These are phyloP conservation scores for Boletus insuetus DNA, from an alignment of 768 basidiomycete species.

Conservation along the genomic window DNA sequence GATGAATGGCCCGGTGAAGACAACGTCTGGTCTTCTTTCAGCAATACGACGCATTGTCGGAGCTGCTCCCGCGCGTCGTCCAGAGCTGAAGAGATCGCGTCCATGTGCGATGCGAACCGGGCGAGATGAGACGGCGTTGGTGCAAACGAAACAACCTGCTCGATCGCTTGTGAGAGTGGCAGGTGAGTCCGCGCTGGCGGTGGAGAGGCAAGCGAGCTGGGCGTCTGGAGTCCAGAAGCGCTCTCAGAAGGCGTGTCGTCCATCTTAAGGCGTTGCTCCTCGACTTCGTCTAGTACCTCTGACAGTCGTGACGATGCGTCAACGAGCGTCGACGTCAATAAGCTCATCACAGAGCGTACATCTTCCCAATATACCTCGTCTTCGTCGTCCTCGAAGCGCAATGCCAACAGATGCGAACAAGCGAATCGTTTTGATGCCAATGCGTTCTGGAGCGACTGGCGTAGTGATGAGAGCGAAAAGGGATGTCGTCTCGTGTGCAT, in stretches of 20 bases:
- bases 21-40: conserved; percentile 41
- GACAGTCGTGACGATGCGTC: conserved; percentile 62
- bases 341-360: conserved; percentile 67
- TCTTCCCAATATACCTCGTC: conserved; percentile 85
- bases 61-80: conserved; percentile 70
- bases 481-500: conserved; percentile 62
- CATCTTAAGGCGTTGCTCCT: conserved; percentile 44
- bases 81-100: conserved; percentile 64
- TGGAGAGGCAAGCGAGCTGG: conserved; percentile 19
- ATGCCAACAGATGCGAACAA: conserved; percentile 74
- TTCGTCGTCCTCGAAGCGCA: conserved; percentile 71
- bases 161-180: conserved; percentile 12
- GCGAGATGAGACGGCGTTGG: conserved; percentile 69
- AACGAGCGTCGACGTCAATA: conserved; percentile 64
- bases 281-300: conserved; percentile 61
- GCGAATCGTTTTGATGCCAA: conserved; percentile 73
- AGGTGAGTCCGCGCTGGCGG: conserved; percentile 11
- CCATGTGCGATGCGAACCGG: conserved; percentile 71
- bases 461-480: conserved; percentile 61
- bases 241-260: conserved; percentile 44
- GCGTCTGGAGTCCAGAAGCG: conserved; percentile 9
- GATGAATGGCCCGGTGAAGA: conserved; percentile 19
- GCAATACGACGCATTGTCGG: conserved; percentile 55
- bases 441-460: conserved; percentile 60
- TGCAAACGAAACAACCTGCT: conserved; percentile 51